These are phyloP conservation scores for Noccaea caerulescens DNA, from an alignment of 345 rosid genomes.

Conservation along the genomic window DNA sequence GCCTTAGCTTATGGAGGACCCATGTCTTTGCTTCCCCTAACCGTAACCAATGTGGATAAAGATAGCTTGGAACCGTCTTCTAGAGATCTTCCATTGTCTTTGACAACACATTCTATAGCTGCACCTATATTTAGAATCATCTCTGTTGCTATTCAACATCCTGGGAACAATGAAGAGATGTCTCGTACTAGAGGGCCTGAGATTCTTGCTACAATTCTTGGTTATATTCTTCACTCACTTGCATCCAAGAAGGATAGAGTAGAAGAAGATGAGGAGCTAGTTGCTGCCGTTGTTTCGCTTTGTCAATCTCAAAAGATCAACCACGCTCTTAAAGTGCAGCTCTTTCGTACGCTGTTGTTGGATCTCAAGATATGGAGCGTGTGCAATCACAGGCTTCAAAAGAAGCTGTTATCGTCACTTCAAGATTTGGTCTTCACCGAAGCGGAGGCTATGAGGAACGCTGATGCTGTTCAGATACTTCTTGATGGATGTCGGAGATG, in stretches of 20 bases:
- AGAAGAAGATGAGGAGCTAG: constrained; percentile 92
- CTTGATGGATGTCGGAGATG: constrained; percentile 95
- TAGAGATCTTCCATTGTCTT: constrained; percentile 53
- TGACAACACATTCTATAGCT: constrained; percentile 71
- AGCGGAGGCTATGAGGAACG: constrained; percentile 82
- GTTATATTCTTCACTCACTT: constrained; percentile 74
- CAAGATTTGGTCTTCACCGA: constrained; percentile 98
- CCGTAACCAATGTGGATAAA: constrained; percentile 62
- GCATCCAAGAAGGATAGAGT: constrained; percentile 65
- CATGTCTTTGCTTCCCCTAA: constrained; percentile 88
- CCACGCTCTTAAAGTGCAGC: constrained; percentile 86
- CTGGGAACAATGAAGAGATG: constrained; percentile 83
- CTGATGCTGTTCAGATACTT: constrained; percentile 96
- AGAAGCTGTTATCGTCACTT: constrained; percentile 86
- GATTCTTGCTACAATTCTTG: constrained; percentile 73
- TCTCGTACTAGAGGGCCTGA: constrained; percentile 77
- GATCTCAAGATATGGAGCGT: constrained; percentile 97
- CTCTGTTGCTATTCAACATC: constrained; percentile 77
- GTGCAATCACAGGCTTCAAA: constrained; percentile 89
- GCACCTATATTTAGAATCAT: constrained; percentile 85
- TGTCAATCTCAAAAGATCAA: constrained; percentile 85
- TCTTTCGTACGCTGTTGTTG: constrained; percentile 74
- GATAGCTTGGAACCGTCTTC: constrained; percentile 69
- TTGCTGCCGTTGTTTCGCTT: constrained; percentile 78
- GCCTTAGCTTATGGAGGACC: constrained; percentile 97